Base-by-base conservation (phyloP, 1,284 basidiomycete species). In the Pseudozyma thailandica region DNA sequence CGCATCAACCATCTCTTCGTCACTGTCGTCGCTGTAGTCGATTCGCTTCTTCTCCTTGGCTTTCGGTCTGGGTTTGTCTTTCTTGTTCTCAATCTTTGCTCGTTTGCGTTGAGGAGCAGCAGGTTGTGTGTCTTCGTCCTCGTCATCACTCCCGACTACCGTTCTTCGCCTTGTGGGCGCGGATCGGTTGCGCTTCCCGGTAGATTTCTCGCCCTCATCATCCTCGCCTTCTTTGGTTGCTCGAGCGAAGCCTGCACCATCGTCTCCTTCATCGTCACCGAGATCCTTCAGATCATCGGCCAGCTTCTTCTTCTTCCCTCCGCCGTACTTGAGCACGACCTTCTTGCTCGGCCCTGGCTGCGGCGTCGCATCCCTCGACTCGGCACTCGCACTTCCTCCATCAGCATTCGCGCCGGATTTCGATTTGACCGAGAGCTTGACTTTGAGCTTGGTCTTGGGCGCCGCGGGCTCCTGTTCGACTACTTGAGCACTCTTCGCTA, bases 1-100 rank as follows among this genome's bases (percentile, higher is more conserved):
- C 8, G 50, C 60, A 43, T 64, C 62, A 15, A 54, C 48, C 54
- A 64, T 58, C 47, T 50, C 50, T 25, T 64, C 62, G 8, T 64
- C 62, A n/a, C 30, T 57, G n/a, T 55, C 50, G 16, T 58, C 63
- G 30, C 54, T 62, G 44, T 54, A 60, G 5, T 69, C 49, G 10
- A 54, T 20, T 30, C 30, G 27, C 31, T 27, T 50, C 35, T 30
- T 59, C 26, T 18, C n/a, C 33, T 9, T 45, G 43, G 10, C 30
- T 41, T 41, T 47, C n/a, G n/a, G n/a, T n/a, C 45, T n/a, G 13
- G n/a, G 38, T 28, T 45, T 1, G 28, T 35, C 20, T 42, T 49
- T 7, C 27, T 27, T 25, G 42, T 45, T 23, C 46, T 6, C 33
- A 21, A 25, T 13, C 42, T 30, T 35, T 10, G 52, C 52, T 2